Conservation (phyloP, 192 early-diverging fungal genomes). For the Linnemannia zychae region DNA sequence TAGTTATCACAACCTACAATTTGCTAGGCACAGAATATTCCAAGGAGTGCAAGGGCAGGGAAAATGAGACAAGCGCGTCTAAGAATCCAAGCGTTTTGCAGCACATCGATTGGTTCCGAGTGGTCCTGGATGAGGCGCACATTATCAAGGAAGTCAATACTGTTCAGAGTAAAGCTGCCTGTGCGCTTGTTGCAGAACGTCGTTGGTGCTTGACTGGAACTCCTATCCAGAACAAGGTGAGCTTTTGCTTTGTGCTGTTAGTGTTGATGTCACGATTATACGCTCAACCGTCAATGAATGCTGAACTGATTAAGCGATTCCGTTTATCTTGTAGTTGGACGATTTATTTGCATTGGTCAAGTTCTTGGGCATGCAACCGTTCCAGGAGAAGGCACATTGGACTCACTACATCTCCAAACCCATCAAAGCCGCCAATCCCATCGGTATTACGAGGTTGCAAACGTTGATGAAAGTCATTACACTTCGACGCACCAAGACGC, state of each 20-base stretch:
- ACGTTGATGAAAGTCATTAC: slow-evolving; percentile 82
- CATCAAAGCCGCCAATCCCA: slow-evolving; percentile 55
- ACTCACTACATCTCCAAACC: slow-evolving; percentile 54
- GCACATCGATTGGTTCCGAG: slow-evolving; percentile 83
- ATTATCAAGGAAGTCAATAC: slow-evolving; percentile 89
- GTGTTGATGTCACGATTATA: neutral
- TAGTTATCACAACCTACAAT: slow-evolving; percentile 69
- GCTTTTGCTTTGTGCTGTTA: neutral
- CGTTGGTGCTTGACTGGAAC: slow-evolving; percentile 96
- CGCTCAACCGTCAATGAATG: neutral
- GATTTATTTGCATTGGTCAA: slow-evolving; percentile 91
- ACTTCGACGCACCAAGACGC: slow-evolving; percentile 91
- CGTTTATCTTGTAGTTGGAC: slow-evolving; percentile 66
- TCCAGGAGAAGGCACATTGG: slow-evolving; percentile 58
- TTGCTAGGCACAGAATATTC: slow-evolving; percentile 59
- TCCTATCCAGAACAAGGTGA: slow-evolving; percentile 75
- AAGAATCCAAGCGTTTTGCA: slow-evolving; percentile 60
- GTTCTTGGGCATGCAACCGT: slow-evolving; percentile 76
- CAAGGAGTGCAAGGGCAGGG: slow-evolving; percentile 54
- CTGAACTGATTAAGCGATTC: neutral
- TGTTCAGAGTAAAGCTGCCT: slow-evolving; percentile 78
- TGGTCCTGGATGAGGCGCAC: slow-evolving; percentile 96
- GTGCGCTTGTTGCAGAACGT: slow-evolving; percentile 73
- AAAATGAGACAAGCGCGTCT: slow-evolving; percentile 27
- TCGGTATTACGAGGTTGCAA: slow-evolving; percentile 63